phyloP scores from a whole-genome alignment of 2,329 filamentous ascomycete genomes.

The Aureobasidium sp. region DNA sequence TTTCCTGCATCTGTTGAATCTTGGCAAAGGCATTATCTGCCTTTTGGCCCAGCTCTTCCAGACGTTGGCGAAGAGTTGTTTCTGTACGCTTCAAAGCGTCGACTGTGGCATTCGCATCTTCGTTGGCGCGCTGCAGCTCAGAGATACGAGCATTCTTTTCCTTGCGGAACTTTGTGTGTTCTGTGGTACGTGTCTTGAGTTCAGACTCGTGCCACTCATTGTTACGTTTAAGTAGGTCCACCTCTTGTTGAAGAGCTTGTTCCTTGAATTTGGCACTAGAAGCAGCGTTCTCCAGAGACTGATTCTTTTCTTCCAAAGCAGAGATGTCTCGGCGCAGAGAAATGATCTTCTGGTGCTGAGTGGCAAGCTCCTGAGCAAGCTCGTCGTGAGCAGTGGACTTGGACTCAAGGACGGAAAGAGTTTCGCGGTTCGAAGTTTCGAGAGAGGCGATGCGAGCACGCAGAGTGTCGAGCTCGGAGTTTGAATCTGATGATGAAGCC shows the following conservation, averaged over 20 bases:
- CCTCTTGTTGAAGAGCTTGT: constrained; percentile 81
- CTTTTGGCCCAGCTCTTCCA: constrained; percentile 79
- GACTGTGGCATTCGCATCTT: constrained; percentile 71
- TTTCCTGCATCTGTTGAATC: constrained; percentile 79
- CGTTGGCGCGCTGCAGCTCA: constrained; percentile 79
- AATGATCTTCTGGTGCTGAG: constrained; percentile 82
- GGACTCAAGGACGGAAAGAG: constrained; percentile 78
- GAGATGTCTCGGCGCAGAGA: constrained; percentile 78
- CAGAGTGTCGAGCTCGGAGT: constrained; percentile 67
- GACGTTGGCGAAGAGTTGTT: constrained; percentile 67
- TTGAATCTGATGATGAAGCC: constrained; percentile 63
- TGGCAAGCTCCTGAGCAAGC: constrained; percentile 76
- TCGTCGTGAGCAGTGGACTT: constrained; percentile 83
- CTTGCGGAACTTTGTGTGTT: constrained; percentile 84
- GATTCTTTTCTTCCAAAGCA: constrained; percentile 72
- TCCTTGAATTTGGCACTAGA: constrained; percentile 84
- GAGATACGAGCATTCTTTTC: constrained; percentile 88
- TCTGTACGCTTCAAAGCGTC: constrained; percentile 75
- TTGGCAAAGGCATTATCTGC: constrained; percentile 75
- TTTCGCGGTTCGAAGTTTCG: constrained; percentile 87
- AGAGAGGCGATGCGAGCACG: constrained; percentile 78
- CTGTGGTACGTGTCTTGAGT: constrained; percentile 79
- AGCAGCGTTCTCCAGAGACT: constrained; percentile 71
- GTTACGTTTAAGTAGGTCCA: constrained; percentile 80
- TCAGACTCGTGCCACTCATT: constrained; percentile 91